Evolutionary conservation across 371 early-diverging fungal genomes (phyloP).

Genomic region (Mortierella sp.): DNA sequence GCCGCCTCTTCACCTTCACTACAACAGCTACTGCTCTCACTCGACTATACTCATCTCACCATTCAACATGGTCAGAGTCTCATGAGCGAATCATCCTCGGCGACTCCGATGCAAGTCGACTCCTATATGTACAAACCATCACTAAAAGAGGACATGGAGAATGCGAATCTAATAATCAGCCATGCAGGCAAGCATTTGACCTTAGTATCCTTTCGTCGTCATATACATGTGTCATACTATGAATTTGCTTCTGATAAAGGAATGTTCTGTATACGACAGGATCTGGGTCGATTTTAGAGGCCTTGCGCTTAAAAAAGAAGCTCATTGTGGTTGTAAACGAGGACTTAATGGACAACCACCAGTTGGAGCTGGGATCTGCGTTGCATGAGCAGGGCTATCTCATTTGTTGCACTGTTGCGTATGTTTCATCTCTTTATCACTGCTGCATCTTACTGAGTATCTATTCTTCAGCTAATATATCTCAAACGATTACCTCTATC

Average conservation of each 20-base stretch:
- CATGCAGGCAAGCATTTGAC: constrained; percentile 73
- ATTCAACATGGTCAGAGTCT: constrained; percentile 83
- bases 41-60: constrained; percentile 67
- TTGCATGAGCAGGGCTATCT: constrained; percentile 71
- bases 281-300: constrained; percentile 86
- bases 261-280: constrained; percentile 58
- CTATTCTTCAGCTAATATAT: neutral
- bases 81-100: neutral
- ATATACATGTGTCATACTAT: neutral
- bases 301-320: constrained; percentile 72
- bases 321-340: constrained; percentile 84
- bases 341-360: constrained; percentile 89
- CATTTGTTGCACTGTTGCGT: constrained; percentile 62
- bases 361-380: constrained; percentile 83
- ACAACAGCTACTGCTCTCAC: constrained; percentile 56
- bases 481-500: neutral
- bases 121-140: constrained; percentile 75
- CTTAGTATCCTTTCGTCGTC: neutral
- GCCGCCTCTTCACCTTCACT: constrained; percentile 62
- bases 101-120: constrained; percentile 45
- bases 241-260: too few species aligned
- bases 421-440: constrained; percentile 8
- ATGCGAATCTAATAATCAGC: constrained; percentile 76
- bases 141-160: constrained; percentile 65
- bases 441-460: neutral